phyloP scores from a whole-genome alignment of 495 filamentous ascomycete genomes.

The Penicillium longicatenatum region DNA sequence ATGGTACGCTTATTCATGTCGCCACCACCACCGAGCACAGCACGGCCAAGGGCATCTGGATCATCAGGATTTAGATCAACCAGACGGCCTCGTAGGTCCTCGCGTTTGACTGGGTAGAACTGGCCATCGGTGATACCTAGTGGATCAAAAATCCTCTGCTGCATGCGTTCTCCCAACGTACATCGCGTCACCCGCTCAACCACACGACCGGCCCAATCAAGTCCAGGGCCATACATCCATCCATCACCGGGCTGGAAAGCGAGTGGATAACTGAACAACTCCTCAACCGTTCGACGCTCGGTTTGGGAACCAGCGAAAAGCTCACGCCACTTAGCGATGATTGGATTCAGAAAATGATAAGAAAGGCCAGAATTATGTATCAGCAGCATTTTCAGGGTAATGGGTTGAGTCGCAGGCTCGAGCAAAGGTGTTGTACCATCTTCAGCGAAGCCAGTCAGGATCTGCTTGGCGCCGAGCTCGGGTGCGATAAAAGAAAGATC shows the following conservation, averaged over 20 bases:
- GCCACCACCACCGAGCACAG: conserved; percentile 28
- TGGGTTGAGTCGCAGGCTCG: conserved; percentile 27
- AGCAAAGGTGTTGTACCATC: conserved; percentile 27
- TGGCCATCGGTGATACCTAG: conserved; percentile 46
- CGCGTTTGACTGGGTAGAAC: conserved; percentile 37
- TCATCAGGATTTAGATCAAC: conserved; percentile 36
- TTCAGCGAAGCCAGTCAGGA: conserved; percentile 42
- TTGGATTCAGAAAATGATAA: conserved; percentile 45
- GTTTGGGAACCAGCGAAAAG: conserved; percentile 22
- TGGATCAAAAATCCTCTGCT: conserved; percentile 44
- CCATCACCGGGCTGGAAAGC: conserved; percentile 50
- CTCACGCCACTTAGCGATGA: conserved; percentile 37
- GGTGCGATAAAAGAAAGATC: conserved; percentile 42
- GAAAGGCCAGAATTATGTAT: conserved; percentile 50
- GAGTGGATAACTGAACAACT: conserved; percentile 39
- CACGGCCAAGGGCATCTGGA: conserved; percentile 23
- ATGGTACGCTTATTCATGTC: conserved; percentile 24
- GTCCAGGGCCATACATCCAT: conserved; percentile 52
- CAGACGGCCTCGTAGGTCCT: conserved; percentile 38
- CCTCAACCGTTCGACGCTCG: conserved; percentile 17
- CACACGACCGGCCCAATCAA: conserved; percentile 54
- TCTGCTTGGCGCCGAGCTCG: conserved; percentile 37
- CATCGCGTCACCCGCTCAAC: conserved; percentile 41
- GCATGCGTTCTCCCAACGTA: conserved; percentile 47
- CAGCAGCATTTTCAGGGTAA: conserved; percentile 49